A percentile compares a stretch with the other conserved stretches of the same genome.
Conservation (phyloP, 2,329 filamentous ascomycete species). For the Diaporthe vaccinii region DNA sequence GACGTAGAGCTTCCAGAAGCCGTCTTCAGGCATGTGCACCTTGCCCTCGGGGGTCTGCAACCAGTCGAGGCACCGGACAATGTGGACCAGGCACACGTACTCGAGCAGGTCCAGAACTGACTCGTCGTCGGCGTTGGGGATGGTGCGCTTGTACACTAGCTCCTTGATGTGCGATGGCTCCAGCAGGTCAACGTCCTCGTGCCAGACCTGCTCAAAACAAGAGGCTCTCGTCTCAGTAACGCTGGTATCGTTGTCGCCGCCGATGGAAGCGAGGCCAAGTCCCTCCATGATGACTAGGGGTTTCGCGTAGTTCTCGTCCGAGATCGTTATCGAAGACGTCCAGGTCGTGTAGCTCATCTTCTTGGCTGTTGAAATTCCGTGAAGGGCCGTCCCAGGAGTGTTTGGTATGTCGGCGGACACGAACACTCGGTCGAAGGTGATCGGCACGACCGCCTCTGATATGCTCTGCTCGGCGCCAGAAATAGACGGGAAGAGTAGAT, state of each 20-base stretch:
- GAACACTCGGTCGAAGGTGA: slow-evolving; percentile 36
- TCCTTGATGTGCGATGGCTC: slow-evolving; percentile 17
- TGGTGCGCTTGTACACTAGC: slow-evolving; percentile 25
- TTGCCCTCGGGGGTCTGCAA: slow-evolving; percentile 1
- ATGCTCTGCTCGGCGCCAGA: slow-evolving; percentile 12
- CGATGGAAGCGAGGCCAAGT: slow-evolving; percentile 9
- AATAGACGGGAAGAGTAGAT: slow-evolving; percentile 29
- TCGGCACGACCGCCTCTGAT: slow-evolving; percentile 8
- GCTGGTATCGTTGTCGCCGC: background rate
- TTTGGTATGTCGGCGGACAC: background rate
- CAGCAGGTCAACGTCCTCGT: slow-evolving; percentile 10
- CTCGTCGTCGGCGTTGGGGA: slow-evolving; percentile 31
- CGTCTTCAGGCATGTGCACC: background rate
- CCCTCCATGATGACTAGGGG: slow-evolving; percentile 29
- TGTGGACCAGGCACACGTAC: slow-evolving; percentile 30
- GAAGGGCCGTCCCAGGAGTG: background rate
- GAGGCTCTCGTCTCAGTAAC: slow-evolving; percentile 8
- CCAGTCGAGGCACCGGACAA: slow-evolving; percentile 19
- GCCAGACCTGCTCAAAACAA: slow-evolving; percentile 30
- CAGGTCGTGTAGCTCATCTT: slow-evolving; percentile 32
- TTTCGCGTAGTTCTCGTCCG: background rate
- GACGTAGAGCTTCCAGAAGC: slow-evolving; percentile 27
- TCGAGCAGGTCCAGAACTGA: slow-evolving; percentile 25
- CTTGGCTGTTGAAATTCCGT: slow-evolving; percentile 20
- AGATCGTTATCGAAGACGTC: background rate